Percentiles rank a stretch among this genome's conserved stretches.
These are phyloP conservation scores for Pythium rishiriense DNA, from an alignment of 352 stramenopile species.

Conservation along the genomic window DNA sequence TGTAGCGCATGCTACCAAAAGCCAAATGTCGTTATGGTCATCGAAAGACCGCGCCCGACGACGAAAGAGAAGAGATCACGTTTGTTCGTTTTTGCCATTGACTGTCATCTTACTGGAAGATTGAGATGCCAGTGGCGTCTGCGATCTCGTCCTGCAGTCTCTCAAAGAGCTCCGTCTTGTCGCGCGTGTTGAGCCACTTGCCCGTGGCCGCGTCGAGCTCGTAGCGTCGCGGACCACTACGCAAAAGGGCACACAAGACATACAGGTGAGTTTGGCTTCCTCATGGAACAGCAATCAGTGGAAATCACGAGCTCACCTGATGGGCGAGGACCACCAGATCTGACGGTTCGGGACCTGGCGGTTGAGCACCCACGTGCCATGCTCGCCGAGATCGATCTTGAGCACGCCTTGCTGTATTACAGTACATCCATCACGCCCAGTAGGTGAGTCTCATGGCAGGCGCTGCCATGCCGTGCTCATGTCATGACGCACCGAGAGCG, in stretches of 20 bases:
- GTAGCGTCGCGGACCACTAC: constrained; percentile 87
- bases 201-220: constrained; percentile 71
- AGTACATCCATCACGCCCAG: background rate
- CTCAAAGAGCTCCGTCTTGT: constrained; percentile 72
- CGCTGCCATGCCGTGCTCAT: background rate
- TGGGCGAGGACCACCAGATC: constrained; percentile 96
- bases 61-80: background rate
- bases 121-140: constrained; percentile 77
- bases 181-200: constrained; percentile 84
- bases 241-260: background rate
- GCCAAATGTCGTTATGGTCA: too few relatives aligned
- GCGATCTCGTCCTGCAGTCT: constrained; percentile 77
- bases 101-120: constrained; percentile 46
- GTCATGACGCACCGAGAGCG: constrained; percentile 48
- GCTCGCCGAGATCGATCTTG: constrained; percentile 91
- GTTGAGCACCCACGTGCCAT: constrained; percentile 97
- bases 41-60: too few relatives aligned
- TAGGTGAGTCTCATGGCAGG: background rate
- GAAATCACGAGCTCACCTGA: constrained; percentile 62
- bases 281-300: background rate
- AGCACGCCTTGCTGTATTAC: constrained; percentile 92
- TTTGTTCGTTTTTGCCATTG: background rate
- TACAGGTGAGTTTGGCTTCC: background rate
- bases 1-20: too few relatives aligned
- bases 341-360: constrained; percentile 97